Conservation (phyloP, 805 yeast species). For the Candida orba region DNA sequence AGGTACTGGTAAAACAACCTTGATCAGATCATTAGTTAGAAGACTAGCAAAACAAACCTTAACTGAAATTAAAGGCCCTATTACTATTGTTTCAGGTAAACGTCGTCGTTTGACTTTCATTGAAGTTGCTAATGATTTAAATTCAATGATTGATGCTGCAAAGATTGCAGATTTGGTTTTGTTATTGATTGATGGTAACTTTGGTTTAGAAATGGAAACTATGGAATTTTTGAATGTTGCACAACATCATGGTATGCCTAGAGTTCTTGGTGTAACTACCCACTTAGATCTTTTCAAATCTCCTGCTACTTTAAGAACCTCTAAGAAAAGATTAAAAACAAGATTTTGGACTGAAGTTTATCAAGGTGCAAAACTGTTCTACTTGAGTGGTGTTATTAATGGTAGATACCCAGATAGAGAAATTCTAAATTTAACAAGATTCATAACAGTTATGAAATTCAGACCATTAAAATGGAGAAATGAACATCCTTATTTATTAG, state of each 20-base stretch:
- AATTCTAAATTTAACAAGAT: constrained; percentile 82
- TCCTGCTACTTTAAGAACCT: constrained; percentile 80
- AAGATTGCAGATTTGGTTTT: constrained; percentile 91
- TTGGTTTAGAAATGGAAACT: constrained; percentile 98
- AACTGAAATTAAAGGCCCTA: constrained; percentile 87
- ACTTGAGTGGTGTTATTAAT: constrained; percentile 89
- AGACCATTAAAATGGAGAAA: constrained; percentile 99
- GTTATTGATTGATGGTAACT: constrained; percentile 89
- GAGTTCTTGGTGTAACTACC: constrained; percentile 91
- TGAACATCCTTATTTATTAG: constrained; percentile 90
- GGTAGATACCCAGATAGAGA: constrained; percentile 98
- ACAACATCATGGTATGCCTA: constrained; percentile 98
- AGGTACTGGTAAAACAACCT: constrained; percentile 95
- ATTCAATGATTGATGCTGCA: constrained; percentile 94
- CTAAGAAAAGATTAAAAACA: constrained; percentile 86
- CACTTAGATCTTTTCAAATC: constrained; percentile 91
- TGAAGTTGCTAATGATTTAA: constrained; percentile 88
- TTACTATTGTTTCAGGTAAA: constrained; percentile 94
- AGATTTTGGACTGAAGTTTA: constrained; percentile 99
- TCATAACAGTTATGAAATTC: constrained; percentile 95
- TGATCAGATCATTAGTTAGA: constrained; percentile 82
- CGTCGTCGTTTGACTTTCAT: constrained; percentile 86
- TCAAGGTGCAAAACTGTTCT: constrained; percentile 94
- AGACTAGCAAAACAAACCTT: constrained; percentile 82
- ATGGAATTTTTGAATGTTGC: constrained; percentile 96